Conservation (phyloP, 139 green algal species). For the Mychonastes homosphaera region DNA sequence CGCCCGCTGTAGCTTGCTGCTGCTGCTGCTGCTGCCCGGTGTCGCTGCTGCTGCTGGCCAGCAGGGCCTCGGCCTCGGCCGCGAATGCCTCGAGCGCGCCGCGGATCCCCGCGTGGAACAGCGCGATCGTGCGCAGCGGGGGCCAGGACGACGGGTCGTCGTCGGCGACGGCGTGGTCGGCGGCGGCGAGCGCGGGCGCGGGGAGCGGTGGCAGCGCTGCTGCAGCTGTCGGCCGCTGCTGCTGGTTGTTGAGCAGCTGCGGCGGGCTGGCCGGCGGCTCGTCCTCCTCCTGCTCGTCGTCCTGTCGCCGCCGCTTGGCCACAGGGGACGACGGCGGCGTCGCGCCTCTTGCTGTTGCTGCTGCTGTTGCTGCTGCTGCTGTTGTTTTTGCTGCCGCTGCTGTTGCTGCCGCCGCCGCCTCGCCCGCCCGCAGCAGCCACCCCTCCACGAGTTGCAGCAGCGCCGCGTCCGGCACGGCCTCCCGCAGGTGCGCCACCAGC, state of each 20-base stretch:
- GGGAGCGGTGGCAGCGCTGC: no score
- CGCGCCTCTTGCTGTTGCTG: neutral
- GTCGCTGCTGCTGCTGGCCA: conserved; percentile 12
- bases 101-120: conserved; percentile 76
- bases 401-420: neutral
- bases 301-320: neutral
- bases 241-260: conserved; percentile 2
- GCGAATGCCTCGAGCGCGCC: conserved; percentile 66
- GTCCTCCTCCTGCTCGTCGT: neutral
- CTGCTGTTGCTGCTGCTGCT: conserved; percentile 4
- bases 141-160: no score
- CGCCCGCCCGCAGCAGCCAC: conserved; percentile 51
- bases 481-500: conserved; percentile 39
- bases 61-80: conserved; percentile 44
- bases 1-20: no score
- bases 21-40: no score
- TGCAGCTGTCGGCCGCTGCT: neutral
- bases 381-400: neutral
- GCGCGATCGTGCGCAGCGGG: conserved; percentile 41
- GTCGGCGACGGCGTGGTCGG: neutral
- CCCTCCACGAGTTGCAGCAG: conserved; percentile 63
- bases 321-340: no score
- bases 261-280: neutral
- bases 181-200: neutral
- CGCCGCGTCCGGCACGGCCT: conserved; percentile 56